Percentiles rank a stretch among this genome's conserved stretches.
phyloP scores from a whole-genome alignment of 2,329 filamentous ascomycete species.

The Xylaria sp. region DNA sequence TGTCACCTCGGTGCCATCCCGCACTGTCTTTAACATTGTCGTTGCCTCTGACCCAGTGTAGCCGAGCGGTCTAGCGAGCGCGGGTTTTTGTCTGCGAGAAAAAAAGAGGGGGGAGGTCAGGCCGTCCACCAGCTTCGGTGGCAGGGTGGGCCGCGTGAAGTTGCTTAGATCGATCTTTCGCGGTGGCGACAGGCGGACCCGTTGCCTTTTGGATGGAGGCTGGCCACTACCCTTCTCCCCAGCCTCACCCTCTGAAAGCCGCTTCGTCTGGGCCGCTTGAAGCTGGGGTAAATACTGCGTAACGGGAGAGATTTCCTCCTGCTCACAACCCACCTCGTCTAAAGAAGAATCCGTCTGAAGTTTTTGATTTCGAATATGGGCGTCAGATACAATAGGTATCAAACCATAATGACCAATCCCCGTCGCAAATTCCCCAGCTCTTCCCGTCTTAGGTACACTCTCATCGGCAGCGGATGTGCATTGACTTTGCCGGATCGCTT shows the following conservation, averaged over 20 bases:
- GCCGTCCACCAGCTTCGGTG: constrained; percentile 43
- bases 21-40: constrained; percentile 54
- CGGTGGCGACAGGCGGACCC: constrained; percentile 53
- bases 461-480: constrained; percentile 33
- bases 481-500: constrained; percentile 32
- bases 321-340: constrained; percentile 25
- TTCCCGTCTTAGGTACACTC: constrained; percentile 30
- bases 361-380: constrained; percentile 30
- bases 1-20: constrained; percentile 56
- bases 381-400: constrained; percentile 32
- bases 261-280: constrained; percentile 30
- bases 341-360: constrained; percentile 22
- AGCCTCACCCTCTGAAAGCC: constrained; percentile 28
- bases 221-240: constrained; percentile 29
- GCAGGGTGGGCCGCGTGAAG: constrained; percentile 36
- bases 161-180: constrained; percentile 51
- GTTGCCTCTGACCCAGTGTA: constrained; percentile 49
- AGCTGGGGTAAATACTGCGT: constrained; percentile 28
- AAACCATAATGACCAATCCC: constrained; percentile 41
- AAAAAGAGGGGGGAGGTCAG: constrained; percentile 60
- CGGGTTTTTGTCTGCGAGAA: constrained; percentile 49
- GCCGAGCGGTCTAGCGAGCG: constrained; percentile 46
- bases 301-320: constrained; percentile 18
- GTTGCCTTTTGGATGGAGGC: constrained; percentile 52
- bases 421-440: constrained; percentile 35